phyloP scores from a whole-genome alignment of 768 basidiomycete genomes.

The Leccinum subgranulosum region DNA sequence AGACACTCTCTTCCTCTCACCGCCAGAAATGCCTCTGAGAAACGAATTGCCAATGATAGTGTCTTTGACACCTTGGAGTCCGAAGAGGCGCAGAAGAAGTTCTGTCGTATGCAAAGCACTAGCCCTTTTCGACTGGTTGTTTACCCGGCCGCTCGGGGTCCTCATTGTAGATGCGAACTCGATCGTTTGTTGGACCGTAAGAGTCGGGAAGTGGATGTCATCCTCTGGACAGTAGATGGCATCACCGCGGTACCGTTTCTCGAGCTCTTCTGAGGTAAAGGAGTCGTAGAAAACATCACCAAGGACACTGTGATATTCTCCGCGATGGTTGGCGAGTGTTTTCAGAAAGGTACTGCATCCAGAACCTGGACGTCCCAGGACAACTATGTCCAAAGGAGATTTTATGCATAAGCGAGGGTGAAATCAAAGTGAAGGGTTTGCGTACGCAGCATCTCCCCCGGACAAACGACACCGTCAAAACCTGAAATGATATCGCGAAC shows the following conservation, averaged over 20 bases:
- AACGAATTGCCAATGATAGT: slow-evolving; percentile 78
- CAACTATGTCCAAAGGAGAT: slow-evolving; percentile 44
- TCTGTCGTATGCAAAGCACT: slow-evolving; percentile 36
- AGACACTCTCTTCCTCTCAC: slow-evolving; percentile 78
- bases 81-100: slow-evolving; percentile 67
- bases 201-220: slow-evolving; percentile 22
- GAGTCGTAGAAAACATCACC: slow-evolving; percentile 46
- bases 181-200: slow-evolving; percentile 48
- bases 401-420: neutral
- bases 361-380: slow-evolving; percentile 79
- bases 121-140: slow-evolving; percentile 22
- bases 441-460: slow-evolving; percentile 74
- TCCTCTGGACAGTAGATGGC: slow-evolving; percentile 39
- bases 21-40: slow-evolving; percentile 71
- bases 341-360: slow-evolving; percentile 51
- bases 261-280: slow-evolving; percentile 42
- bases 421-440: slow-evolving; percentile 18
- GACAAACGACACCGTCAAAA: slow-evolving; percentile 62
- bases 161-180: slow-evolving; percentile 52
- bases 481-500: slow-evolving; percentile 41
- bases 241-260: slow-evolving; percentile 44
- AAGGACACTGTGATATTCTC: slow-evolving; percentile 39
- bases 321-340: slow-evolving; percentile 42
- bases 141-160: slow-evolving; percentile 32
- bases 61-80: slow-evolving; percentile 65